Evolutionary conservation across 495 filamentous ascomycete genomes (phyloP).

Genomic region (Elaphomyces granulatus): DNA sequence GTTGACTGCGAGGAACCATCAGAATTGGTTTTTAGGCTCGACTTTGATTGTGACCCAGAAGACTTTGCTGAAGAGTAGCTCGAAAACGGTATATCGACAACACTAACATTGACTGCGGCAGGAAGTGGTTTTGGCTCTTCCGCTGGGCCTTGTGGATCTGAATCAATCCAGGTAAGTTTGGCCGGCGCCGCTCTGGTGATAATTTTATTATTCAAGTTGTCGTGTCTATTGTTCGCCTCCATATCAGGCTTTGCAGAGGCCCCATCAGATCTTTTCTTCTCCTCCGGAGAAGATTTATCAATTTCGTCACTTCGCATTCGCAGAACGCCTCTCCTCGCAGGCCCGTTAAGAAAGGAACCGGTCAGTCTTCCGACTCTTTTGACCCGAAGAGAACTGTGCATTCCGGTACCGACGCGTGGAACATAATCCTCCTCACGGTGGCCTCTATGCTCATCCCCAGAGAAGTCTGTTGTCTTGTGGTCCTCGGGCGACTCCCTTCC

Average conservation of each 20-base stretch:
- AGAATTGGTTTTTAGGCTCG: conserved; percentile 26
- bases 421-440: conserved; percentile 28
- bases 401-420: conserved; percentile 35
- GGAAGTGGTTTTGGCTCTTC: conserved; percentile 15
- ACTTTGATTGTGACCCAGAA: conserved; percentile 27
- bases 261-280: conserved; percentile 7
- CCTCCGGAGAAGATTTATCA: conserved; percentile 20
- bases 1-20: conserved; percentile 28
- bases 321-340: conserved; percentile 53
- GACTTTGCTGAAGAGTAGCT: conserved; percentile 28
- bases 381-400: conserved; percentile 56
- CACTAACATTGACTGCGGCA: conserved; percentile 10
- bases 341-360: conserved; percentile 59
- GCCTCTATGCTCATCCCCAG: conserved; percentile 31
- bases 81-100: conserved; percentile 23
- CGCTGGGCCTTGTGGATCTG: conserved; percentile 18
- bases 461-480: conserved; percentile 27
- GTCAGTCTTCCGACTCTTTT: conserved; percentile 57
- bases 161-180: conserved; percentile 34
- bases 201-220: too few species aligned
- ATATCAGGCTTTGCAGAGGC: conserved; percentile 1
- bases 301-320: conserved; percentile 65
- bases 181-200: conserved; percentile 19
- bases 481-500: conserved; percentile 23
- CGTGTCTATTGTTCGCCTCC: too few species aligned